Percentiles rank a stretch among this genome's conserved stretches.
Evolutionary conservation across 2,329 filamentous ascomycete species (phyloP).

Genomic region (Chaetomium strumarium): DNA sequence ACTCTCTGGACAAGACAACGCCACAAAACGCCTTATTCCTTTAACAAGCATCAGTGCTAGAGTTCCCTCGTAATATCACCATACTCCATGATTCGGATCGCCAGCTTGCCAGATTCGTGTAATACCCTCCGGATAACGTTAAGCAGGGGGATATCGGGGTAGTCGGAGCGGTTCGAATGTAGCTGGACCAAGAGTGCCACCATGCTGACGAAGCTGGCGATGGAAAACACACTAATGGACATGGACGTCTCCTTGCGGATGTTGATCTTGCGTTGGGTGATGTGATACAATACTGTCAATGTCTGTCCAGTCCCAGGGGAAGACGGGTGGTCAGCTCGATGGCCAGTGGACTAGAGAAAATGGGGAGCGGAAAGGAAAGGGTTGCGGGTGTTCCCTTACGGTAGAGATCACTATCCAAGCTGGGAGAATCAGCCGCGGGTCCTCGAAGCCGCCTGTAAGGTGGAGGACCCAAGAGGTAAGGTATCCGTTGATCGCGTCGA

Average conservation of each 20-base stretch:
- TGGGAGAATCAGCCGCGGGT: slow-evolving; percentile 64
- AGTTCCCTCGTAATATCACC: slow-evolving; percentile 26
- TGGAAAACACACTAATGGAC: slow-evolving; percentile 70
- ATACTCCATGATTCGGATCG: slow-evolving; percentile 28
- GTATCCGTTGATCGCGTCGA: slow-evolving; percentile 69
- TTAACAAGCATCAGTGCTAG: not conserved
- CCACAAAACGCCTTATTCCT: not conserved
- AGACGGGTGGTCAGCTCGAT: not conserved
- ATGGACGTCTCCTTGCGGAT: slow-evolving; percentile 74
- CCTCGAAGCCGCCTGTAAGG: slow-evolving; percentile 62
- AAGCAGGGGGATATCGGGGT: slow-evolving; percentile 54
- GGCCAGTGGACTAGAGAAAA: not conserved
- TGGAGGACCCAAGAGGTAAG: slow-evolving; percentile 67
- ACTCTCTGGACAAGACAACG: not conserved
- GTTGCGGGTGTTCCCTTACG: slow-evolving; percentile 39
- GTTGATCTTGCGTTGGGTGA: slow-evolving; percentile 71
- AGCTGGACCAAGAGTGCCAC: slow-evolving; percentile 61
- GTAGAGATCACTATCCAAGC: slow-evolving; percentile 75
- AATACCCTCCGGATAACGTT: slow-evolving; percentile 39
- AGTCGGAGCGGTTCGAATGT: slow-evolving; percentile 56
- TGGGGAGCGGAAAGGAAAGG: slow-evolving; percentile 1
- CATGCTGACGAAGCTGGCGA: slow-evolving; percentile 72
- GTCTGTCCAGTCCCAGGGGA: slow-evolving; percentile 42
- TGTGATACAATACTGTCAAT: slow-evolving; percentile 67
- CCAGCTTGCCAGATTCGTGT: slow-evolving; percentile 27